phyloP scores from a whole-genome alignment of 495 filamentous ascomycete species.

The Aspergillus cavernicola region DNA sequence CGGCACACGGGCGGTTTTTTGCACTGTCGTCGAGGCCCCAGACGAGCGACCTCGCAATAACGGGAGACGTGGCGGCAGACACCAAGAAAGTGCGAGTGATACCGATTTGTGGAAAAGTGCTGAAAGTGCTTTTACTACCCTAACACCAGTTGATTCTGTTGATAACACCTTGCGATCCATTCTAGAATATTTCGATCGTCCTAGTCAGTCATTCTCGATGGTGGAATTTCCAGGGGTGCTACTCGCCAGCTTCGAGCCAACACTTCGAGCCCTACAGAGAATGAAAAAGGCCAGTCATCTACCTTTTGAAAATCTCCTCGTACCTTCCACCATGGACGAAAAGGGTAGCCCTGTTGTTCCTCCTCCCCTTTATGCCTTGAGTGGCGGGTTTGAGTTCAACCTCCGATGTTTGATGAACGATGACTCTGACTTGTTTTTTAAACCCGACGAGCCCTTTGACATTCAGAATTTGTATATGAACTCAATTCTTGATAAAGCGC shows the following conservation, averaged over 20 bases:
- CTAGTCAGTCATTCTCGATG: conserved; percentile 31
- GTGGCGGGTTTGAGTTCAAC: conserved; percentile 50
- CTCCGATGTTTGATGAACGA: conserved; percentile 45
- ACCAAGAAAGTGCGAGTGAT: not conserved
- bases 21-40: conserved; percentile 42
- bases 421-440: conserved; percentile 25
- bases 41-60: conserved; percentile 3
- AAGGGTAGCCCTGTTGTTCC: conserved; percentile 25
- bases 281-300: conserved; percentile 49
- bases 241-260: conserved; percentile 62
- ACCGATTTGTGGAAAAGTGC: conserved; percentile 5
- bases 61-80: not conserved
- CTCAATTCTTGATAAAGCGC: conserved; percentile 54
- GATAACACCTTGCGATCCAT: conserved; percentile 28
- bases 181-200: conserved; percentile 15
- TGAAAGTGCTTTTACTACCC: conserved; percentile 11
- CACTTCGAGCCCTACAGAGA: conserved; percentile 59
- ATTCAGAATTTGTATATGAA: conserved; percentile 30
- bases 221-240: conserved; percentile 71
- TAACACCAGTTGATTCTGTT: conserved; percentile 16
- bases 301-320: conserved; percentile 59
- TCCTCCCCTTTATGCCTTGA: conserved; percentile 51
- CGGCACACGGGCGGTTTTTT: conserved; percentile 49
- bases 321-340: conserved; percentile 21
- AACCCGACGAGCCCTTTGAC: conserved; percentile 35